phyloP scores from a whole-genome alignment of 495 filamentous ascomycete species.

The Cercophora scortea region DNA sequence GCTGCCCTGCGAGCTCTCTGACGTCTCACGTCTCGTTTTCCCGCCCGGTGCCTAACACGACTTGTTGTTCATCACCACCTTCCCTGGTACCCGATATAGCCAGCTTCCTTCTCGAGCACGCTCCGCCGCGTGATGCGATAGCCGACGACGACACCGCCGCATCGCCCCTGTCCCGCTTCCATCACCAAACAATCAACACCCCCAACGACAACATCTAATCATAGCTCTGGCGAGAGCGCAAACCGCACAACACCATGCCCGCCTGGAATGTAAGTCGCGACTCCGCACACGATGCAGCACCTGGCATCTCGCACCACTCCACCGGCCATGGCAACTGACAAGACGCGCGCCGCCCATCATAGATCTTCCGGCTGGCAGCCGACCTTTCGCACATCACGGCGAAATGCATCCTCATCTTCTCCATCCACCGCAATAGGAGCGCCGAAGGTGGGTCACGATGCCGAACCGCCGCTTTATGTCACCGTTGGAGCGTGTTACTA shows the following conservation, averaged over 20 bases:
- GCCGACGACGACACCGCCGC: neutral
- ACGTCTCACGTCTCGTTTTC: no score
- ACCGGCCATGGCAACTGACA: neutral
- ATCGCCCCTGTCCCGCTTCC: neutral
- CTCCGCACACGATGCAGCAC: no score
- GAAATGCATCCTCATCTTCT: conserved; percentile 83
- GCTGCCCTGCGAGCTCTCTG: no score
- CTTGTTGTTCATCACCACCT: no score
- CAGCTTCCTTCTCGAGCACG: no score
- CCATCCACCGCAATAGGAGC: conserved; percentile 80
- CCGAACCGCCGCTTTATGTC: neutral
- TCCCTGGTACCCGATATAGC: no score
- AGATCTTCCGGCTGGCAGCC: conserved; percentile 72
- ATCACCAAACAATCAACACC: neutral
- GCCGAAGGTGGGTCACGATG: conserved; percentile 63
- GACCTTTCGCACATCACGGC: conserved; percentile 78
- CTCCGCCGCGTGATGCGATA: neutral
- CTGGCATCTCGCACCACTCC: no score
- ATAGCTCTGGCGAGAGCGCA: neutral
- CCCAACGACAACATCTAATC: neutral
- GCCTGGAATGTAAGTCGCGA: neutral
- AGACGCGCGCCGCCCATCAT: neutral
- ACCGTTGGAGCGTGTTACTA: neutral
- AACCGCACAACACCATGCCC: neutral
- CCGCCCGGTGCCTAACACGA: no score